A percentile compares a stretch with the other conserved stretches of the same genome.
Evolutionary conservation across 192 early-diverging fungal genomes (phyloP).

Genomic region (Thamnidium elegans): DNA sequence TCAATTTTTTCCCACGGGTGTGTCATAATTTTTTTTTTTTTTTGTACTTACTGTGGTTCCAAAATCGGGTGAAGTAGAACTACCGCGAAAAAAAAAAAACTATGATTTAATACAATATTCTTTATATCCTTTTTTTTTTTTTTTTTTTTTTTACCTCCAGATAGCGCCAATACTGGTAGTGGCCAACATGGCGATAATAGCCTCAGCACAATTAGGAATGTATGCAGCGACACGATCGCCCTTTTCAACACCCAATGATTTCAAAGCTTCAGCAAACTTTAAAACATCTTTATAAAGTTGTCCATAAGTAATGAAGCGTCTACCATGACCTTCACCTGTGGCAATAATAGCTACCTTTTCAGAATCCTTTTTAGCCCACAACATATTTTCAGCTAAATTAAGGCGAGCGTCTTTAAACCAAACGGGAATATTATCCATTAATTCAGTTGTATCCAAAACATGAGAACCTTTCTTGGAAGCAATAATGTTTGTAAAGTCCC

Average conservation of each 20-base stretch:
- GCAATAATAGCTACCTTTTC: conserved; percentile 55
- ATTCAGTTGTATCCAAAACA: conserved; percentile 66
- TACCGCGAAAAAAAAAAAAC: not conserved
- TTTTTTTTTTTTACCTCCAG: conserved; percentile 58
- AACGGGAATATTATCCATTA: conserved; percentile 84
- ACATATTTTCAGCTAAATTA: conserved; percentile 92
- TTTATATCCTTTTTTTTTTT: not conserved
- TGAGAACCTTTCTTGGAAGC: conserved; percentile 33
- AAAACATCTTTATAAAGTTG: conserved; percentile 72
- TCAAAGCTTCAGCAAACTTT: conserved; percentile 69
- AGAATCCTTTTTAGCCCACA: conserved; percentile 47
- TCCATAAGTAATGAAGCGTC: conserved; percentile 57
- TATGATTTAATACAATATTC: not conserved
- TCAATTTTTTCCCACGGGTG: not conserved
- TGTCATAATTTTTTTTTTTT: not conserved
- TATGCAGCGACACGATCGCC: conserved; percentile 90
- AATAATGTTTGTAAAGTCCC: conserved; percentile 70
- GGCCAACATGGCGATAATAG: conserved; percentile 77
- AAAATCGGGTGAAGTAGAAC: conserved; percentile 93
- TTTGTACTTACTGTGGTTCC: conserved; percentile 64
- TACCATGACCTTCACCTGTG: conserved; percentile 49
- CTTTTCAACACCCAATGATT: conserved; percentile 59
- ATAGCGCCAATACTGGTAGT: conserved; percentile 82
- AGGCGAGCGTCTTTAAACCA: conserved; percentile 87
- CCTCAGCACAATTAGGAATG: conserved; percentile 83